Base-by-base conservation (phyloP, 805 yeast species). In the Saturnispora zaruensis region DNA sequence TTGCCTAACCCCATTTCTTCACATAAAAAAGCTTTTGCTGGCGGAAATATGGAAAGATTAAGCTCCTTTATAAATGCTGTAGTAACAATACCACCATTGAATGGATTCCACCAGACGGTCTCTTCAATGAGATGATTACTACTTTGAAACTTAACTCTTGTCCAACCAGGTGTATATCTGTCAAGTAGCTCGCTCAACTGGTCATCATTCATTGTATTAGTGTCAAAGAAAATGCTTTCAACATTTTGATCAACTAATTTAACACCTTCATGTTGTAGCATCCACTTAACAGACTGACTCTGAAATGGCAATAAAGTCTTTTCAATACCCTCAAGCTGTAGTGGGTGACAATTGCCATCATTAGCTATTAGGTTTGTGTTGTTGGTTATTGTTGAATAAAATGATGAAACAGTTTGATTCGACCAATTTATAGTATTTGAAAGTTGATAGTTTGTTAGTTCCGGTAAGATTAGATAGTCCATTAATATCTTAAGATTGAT, bases 1-100 rank as follows among this genome's bases (percentile, higher is more conserved):
- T 93, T 93, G 0, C 99, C 99, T 6, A 93, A 73, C 0, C 99
- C 99, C 99, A 93, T 93, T 65, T 93, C 99, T 59, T 91, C 99
- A 1, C 93, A 84, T 32, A 93, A 64, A 6, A 93, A 67, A 0
- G 95, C 96, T 46, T 74, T 72, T 0, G 77, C 81, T 2, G 60
- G 58, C 6, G 59, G 56, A 8, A 44, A 49, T 1, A 57, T 48
- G 0, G 28, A 43, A 2, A 52, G 25, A 25, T 48, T 34, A 24
- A 59, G 68, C 4, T 60, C 46, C 2, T 65, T 45, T 1, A 73
- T 69, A 21, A 65, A 60, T 1, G 49, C 45, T 5, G 64, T 57
- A 4, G 73, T 60, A 38, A 73, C 63, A 0, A 80, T 49, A 51
- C 76, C 76, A 0, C 77, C 78, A 3, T 78, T 77, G 50, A 70